Conservation (phyloP, 148 eudicot genomes). For the Pouteria glomerata region DNA sequence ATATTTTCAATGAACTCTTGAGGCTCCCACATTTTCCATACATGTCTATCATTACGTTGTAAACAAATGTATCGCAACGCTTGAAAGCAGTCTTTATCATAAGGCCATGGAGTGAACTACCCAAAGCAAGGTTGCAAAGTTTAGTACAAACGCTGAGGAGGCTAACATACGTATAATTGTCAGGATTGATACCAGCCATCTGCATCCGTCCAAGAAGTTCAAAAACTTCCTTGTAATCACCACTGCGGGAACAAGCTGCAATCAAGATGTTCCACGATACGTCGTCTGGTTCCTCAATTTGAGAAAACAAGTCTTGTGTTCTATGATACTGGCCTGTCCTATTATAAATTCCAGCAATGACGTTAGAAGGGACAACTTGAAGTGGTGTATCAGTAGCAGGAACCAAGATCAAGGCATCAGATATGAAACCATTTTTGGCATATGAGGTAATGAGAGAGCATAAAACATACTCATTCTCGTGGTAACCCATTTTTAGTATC, state of each 20-base stretch:
- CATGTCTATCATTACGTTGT: conserved; percentile 63
- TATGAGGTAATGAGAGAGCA: conserved; percentile 59
- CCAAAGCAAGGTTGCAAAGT: conserved; percentile 54
- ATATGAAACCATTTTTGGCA: conserved; percentile 45
- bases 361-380: conserved; percentile 50
- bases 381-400: conserved; percentile 20
- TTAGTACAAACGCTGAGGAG: conserved; percentile 52
- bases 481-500: conserved; percentile 46
- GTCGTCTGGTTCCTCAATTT: conserved; percentile 48
- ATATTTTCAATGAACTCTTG: conserved; percentile 42
- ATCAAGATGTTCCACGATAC: conserved; percentile 70
- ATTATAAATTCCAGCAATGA: conserved; percentile 65
- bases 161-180: conserved; percentile 58
- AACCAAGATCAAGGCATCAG: conserved; percentile 50
- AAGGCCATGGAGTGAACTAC: conserved; percentile 62
- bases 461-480: conserved; percentile 33
- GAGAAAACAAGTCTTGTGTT: conserved; percentile 52
- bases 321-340: conserved; percentile 47
- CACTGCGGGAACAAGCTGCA: conserved; percentile 68
- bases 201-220: conserved; percentile 67
- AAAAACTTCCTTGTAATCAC: conserved; percentile 57
- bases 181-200: conserved; percentile 37
- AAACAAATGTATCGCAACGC: conserved; percentile 51
- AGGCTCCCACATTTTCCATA: conserved; percentile 79
- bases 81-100: conserved; percentile 40